Evolutionary conservation across 2,329 filamentous ascomycete genomes (phyloP), one percentile per base, ranked within the genome.

Genomic region (Bipolaris gigantea): DNA sequence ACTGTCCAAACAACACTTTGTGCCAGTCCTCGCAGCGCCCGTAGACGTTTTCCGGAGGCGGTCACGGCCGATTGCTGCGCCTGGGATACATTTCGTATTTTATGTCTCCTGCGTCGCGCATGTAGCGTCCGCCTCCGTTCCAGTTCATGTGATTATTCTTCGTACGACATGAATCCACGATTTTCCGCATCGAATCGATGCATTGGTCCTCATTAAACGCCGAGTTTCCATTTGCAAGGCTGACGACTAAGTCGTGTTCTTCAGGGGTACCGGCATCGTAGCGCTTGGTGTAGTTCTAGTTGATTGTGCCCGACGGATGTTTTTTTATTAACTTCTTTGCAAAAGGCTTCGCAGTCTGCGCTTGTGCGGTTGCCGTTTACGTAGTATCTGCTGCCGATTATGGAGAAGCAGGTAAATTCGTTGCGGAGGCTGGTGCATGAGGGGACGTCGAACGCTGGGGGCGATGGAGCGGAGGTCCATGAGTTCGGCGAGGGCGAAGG

Each of bases 381-480:
- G 4, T 50, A 50, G 33, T n/a, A 50, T 2, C 45, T 50, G 6
- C 48, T 50, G 2, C 48, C 40, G 1, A 33, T 50, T 1, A 39
- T 38, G 0, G 48, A 50, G 18, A 32, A 50, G 33, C 40, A 50
- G 0, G 48, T 50, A 5, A 50, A 50, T 11, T 53, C 36, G 16
- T 53, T 21, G 7, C 5, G 30, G 30, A 42, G n/a, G n/a, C n/a
- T 32, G 8, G 38, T 42, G 30, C 50, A 53, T 11, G 50, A 9
- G 1, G 50, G 50, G 1, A 44, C 35, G 2, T 53, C 30, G n/a
- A 33, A n/a, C 44, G 16, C 50, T 19, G 3, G 48, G 50, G 5
- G 33, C 50, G n/a, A 53, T 53, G 16, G 50, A 18, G 23, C 44
- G 50, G n/a, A 53, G 38, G 11, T 53, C 50, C 50, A 53, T 53